Percentiles rank a stretch among this genome's conserved stretches.
Conservation (phyloP, 2,329 filamentous ascomycete species). For the Fusarium begoniae region DNA sequence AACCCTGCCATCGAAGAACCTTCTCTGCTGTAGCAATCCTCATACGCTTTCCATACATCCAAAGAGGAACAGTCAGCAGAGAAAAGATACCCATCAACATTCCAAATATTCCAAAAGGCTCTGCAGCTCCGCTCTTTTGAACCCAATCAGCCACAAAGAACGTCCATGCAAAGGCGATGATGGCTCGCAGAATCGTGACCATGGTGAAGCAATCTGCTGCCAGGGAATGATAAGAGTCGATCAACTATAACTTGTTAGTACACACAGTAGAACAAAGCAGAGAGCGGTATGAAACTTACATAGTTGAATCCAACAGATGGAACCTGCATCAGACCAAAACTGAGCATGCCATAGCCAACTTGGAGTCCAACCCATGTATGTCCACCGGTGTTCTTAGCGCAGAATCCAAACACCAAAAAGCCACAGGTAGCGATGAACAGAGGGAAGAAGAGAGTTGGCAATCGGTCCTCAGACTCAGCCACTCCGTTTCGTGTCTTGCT, state of each 20-base stretch:
- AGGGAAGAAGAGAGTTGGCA: constrained; percentile 45
- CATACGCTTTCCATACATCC: constrained; percentile 49
- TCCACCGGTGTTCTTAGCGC: constrained; percentile 44
- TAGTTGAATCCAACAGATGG: constrained; percentile 52
- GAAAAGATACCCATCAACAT: constrained; percentile 47
- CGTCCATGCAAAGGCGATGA: constrained; percentile 63
- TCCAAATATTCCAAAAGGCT: constrained; percentile 58
- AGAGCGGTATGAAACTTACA: constrained; percentile 36
- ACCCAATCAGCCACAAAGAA: constrained; percentile 63
- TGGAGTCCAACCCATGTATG: constrained; percentile 49
- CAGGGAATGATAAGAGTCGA: constrained; percentile 58
- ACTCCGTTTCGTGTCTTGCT: constrained; percentile 39
- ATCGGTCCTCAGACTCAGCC: constrained; percentile 47
- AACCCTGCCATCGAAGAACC: constrained; percentile 19
- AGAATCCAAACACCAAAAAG: constrained; percentile 50
- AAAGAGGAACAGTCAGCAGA: constrained; percentile 48
- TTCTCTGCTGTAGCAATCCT: constrained; percentile 46
- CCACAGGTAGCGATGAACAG: constrained; percentile 45
- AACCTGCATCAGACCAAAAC: constrained; percentile 51
- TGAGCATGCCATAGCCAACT: constrained; percentile 49
- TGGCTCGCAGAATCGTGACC: constrained; percentile 57
- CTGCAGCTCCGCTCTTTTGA: constrained; percentile 50
- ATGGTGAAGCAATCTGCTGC: constrained; percentile 64
- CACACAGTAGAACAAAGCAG: fast-evolving
- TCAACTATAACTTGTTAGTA: constrained; percentile 47